Evolutionary conservation across 768 basidiomycete species (phyloP).

Genomic region (Calocera cornea): DNA sequence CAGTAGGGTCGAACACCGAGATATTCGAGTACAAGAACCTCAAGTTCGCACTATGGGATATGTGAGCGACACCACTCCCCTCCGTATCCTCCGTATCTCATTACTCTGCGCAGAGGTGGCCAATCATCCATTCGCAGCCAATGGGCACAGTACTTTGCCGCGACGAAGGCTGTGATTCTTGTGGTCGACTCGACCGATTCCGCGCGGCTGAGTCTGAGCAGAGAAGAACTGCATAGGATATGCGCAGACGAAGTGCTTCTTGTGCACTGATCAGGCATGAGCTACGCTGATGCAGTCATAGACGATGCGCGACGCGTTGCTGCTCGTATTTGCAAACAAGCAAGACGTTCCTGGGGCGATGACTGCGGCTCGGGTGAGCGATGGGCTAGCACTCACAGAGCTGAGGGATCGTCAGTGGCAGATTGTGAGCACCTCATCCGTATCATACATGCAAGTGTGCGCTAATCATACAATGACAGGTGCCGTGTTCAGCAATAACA

Average conservation of each 20-base stretch:
- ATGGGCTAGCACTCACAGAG: conserved; percentile 23
- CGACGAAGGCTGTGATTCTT: conserved; percentile 24
- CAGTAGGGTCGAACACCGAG: conserved; percentile 26
- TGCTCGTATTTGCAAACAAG: conserved; percentile 23
- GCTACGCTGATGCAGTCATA: not conserved
- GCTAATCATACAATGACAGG: not conserved
- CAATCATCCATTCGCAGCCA: conserved; percentile 21
- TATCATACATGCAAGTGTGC: not conserved
- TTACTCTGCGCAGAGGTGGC: conserved; percentile 16
- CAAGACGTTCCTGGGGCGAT: conserved; percentile 23
- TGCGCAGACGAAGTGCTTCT: conserved; percentile 21
- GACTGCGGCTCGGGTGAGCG: conserved; percentile 25
- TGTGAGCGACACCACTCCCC: conserved; percentile 9
- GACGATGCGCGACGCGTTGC: conserved; percentile 13
- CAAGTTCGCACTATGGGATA: conserved; percentile 24
- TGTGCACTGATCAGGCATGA: not conserved
- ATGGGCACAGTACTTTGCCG: conserved; percentile 24
- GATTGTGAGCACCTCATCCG: not conserved
- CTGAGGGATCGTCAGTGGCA: conserved; percentile 19
- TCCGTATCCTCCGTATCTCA: not conserved
- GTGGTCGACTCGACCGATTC: conserved; percentile 25
- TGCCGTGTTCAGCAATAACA: conserved; percentile 5
- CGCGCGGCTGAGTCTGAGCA: conserved; percentile 20
- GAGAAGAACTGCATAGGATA: conserved; percentile 23
- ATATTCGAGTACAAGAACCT: conserved; percentile 28